Evolutionary conservation across 768 basidiomycete species (phyloP).

Genomic region (Mrakia gelida): DNA sequence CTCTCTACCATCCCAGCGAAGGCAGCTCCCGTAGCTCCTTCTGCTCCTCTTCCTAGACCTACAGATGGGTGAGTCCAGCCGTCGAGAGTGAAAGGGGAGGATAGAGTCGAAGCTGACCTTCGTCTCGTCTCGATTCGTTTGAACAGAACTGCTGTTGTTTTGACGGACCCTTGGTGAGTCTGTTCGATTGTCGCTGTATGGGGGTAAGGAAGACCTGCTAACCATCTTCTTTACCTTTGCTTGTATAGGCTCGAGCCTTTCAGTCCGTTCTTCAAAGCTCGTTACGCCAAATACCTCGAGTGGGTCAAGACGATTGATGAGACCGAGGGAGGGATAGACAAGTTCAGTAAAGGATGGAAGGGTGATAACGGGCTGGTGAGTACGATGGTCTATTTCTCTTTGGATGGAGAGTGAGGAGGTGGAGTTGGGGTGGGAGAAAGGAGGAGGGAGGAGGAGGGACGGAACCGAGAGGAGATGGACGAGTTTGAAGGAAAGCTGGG

Average conservation of each 20-base stretch:
- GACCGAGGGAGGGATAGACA: constrained; percentile 77
- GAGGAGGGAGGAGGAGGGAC: background rate
- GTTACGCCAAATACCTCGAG: constrained; percentile 40
- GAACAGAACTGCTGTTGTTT: constrained; percentile 30
- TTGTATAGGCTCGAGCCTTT: constrained; percentile 29
- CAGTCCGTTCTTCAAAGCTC: constrained; percentile 26
- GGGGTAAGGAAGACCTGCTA: background rate
- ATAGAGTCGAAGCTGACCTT: background rate
- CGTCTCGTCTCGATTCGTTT: background rate
- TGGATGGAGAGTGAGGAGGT: background rate
- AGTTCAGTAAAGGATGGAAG: constrained; percentile 65
- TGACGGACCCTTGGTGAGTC: constrained; percentile 29
- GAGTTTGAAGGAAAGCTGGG: too few species aligned
- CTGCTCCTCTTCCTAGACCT: too few species aligned
- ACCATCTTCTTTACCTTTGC: background rate
- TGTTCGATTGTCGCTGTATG: background rate
- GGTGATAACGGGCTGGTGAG: constrained; percentile 25
- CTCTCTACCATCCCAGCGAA: too few species aligned
- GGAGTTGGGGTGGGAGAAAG: background rate
- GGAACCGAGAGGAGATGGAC: background rate
- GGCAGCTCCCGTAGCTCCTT: too few species aligned
- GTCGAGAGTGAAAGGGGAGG: too few species aligned
- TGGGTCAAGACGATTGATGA: constrained; percentile 55
- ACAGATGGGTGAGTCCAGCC: too few species aligned
- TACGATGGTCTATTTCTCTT: background rate